phyloP scores from a whole-genome alignment of 1,139 yeast genomes.

The Geotrichum fermentans region DNA sequence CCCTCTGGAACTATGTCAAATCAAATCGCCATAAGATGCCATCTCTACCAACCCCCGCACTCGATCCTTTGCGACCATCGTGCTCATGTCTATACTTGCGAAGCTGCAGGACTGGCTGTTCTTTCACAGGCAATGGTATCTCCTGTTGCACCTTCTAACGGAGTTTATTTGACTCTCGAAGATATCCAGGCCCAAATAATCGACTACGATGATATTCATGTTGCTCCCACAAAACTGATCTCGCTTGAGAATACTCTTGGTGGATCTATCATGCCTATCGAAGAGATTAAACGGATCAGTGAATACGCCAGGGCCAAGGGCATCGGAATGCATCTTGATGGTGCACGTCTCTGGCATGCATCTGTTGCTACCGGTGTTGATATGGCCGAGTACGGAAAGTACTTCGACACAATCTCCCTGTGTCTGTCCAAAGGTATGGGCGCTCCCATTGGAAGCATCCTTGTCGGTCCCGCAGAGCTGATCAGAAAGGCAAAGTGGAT shows the following conservation, averaged over 20 bases:
- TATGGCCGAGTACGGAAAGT: constrained; percentile 64
- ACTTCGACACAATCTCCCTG: constrained; percentile 83
- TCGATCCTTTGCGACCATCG: constrained; percentile 78
- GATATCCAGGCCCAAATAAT: constrained; percentile 62
- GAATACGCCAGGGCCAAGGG: constrained; percentile 62
- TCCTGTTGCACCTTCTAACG: constrained; percentile 73
- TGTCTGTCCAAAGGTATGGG: constrained; percentile 89
- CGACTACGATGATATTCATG: constrained; percentile 78
- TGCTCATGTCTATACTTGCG: constrained; percentile 77
- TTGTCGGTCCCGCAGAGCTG: constrained; percentile 62
- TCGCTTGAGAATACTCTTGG: constrained; percentile 85
- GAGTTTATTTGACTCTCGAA: constrained; percentile 70
- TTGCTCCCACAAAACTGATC: constrained; percentile 81
- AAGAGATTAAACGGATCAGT: constrained; percentile 69
- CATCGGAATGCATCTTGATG: constrained; percentile 77
- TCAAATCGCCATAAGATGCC: constrained; percentile 78
- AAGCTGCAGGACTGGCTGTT: constrained; percentile 88
- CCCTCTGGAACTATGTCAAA: constrained; percentile 89
- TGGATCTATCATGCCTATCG: constrained; percentile 77
- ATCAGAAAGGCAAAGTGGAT: constrained; percentile 78
- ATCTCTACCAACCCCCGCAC: constrained; percentile 80
- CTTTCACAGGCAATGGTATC: constrained; percentile 89
- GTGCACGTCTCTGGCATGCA: constrained; percentile 96
- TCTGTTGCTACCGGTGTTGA: constrained; percentile 67
- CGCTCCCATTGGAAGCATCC: constrained; percentile 89